Conservation (phyloP, 225 moss, liverwort and hornwort species). For the Neckera pumila region DNA sequence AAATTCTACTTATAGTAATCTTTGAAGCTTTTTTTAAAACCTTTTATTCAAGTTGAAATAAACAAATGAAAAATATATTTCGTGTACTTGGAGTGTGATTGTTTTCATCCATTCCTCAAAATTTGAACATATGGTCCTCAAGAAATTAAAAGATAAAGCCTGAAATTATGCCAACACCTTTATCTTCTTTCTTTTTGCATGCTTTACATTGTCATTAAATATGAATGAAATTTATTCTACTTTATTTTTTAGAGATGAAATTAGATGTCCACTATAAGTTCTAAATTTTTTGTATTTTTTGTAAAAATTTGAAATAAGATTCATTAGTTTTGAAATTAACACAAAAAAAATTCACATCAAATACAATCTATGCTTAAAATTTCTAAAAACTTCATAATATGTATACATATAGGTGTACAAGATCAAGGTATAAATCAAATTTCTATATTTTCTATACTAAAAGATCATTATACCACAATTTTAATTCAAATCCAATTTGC, state of each 20-base stretch:
- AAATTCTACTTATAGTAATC: too few species aligned
- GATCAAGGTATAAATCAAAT: neutral
- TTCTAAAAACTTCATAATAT: neutral
- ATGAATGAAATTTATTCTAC: neutral
- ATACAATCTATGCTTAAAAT: neutral
- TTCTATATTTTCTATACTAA: neutral
- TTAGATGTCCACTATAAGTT: accelerated
- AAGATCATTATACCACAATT: neutral
- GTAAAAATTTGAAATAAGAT: neutral
- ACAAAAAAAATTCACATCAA: neutral
- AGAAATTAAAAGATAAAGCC: neutral
- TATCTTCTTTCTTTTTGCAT: neutral
- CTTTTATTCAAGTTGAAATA: too few species aligned
- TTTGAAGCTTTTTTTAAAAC: too few species aligned
- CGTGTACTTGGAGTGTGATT: too few species aligned
- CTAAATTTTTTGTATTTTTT: neutral
- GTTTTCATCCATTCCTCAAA: too few species aligned
- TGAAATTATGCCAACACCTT: neutral
- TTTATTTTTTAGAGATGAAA: neutral
- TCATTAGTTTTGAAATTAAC: neutral
- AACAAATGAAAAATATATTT: too few species aligned
- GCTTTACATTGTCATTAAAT: neutral
- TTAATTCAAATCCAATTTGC: neutral
- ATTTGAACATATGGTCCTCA: too few species aligned
- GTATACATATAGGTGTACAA: neutral